A percentile compares a stretch with the other conserved stretches of the same genome.
Conservation (phyloP, 139 green algal genomes). For the Coccomyxa sp. region DNA sequence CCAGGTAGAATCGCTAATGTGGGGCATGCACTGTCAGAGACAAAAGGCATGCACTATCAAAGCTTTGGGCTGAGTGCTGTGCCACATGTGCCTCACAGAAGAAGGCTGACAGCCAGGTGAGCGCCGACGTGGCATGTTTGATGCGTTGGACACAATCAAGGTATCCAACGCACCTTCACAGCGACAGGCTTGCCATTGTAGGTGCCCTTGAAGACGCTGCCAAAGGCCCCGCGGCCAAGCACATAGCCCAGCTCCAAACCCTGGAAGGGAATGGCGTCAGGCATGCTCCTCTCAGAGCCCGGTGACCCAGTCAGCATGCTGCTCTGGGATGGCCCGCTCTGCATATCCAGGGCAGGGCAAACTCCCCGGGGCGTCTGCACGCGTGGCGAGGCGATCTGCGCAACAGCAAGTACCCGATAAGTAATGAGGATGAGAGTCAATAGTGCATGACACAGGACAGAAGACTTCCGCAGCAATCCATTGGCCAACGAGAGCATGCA, state of each 20-base stretch:
- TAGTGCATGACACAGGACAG: not conserved
- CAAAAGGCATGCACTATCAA: not conserved
- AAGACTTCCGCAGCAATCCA: too few species aligned
- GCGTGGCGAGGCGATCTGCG: not conserved
- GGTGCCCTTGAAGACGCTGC: conserved; percentile 35
- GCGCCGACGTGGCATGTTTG: not conserved
- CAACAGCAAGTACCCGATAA: not conserved
- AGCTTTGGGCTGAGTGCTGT: not conserved
- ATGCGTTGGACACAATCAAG: not conserved
- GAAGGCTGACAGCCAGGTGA: not conserved
- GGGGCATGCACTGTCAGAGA: too few species aligned
- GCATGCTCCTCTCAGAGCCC: not conserved
- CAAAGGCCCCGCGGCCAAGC: conserved; percentile 40
- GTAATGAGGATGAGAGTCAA: not conserved
- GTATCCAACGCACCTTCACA: conserved; percentile 41
- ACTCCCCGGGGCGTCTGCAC: not conserved
- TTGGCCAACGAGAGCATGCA: too few species aligned
- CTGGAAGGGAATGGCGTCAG: conserved; percentile 2
- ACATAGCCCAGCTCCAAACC: conserved; percentile 31
- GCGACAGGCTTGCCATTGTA: conserved; percentile 28
- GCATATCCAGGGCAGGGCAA: not conserved
- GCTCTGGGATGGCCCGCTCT: not conserved
- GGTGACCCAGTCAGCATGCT: not conserved
- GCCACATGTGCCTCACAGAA: not conserved
- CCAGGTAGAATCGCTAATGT: too few species aligned